Conservation (phyloP, 345 rosid species). For the Syzygium aromaticum region DNA sequence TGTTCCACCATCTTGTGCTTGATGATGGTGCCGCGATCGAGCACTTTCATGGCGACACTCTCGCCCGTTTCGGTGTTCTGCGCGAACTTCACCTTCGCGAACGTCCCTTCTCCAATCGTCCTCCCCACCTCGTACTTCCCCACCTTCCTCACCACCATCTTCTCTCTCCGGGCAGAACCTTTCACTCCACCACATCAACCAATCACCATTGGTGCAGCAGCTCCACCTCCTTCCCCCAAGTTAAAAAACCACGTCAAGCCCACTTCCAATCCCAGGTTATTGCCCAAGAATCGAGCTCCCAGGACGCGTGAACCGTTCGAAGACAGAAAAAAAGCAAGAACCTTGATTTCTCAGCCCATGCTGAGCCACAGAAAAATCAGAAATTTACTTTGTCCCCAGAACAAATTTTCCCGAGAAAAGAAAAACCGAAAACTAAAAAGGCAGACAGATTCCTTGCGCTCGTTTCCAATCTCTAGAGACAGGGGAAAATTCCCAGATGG, state of each 20-base stretch:
- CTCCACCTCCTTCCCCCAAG: not conserved
- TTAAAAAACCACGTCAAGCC: not conserved
- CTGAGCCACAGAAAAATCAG: not conserved
- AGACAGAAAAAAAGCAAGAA: not conserved
- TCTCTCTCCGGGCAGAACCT: not conserved
- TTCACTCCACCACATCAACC: not conserved
- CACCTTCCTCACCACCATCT: constrained; percentile 85
- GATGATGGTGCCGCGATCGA: constrained; percentile 80
- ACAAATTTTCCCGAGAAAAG: not conserved
- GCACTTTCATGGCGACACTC: constrained; percentile 96
- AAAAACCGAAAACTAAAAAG: not conserved
- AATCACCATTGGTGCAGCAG: not conserved
- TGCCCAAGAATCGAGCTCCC: not conserved
- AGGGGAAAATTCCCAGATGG: not conserved
- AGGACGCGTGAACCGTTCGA: not conserved
- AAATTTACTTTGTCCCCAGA: not conserved
- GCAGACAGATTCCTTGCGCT: not conserved
- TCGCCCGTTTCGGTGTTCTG: constrained; percentile 98
- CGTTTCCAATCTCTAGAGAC: not conserved
- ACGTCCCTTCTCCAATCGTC: constrained; percentile 94
- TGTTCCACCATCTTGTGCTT: constrained; percentile 97
- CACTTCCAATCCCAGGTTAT: not conserved
- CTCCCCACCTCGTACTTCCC: constrained; percentile 97
- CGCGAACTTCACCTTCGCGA: constrained; percentile 94
- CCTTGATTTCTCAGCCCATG: not conserved